These are phyloP conservation scores for Acer negundo DNA, from an alignment of 345 rosid species.

Conservation along the genomic window DNA sequence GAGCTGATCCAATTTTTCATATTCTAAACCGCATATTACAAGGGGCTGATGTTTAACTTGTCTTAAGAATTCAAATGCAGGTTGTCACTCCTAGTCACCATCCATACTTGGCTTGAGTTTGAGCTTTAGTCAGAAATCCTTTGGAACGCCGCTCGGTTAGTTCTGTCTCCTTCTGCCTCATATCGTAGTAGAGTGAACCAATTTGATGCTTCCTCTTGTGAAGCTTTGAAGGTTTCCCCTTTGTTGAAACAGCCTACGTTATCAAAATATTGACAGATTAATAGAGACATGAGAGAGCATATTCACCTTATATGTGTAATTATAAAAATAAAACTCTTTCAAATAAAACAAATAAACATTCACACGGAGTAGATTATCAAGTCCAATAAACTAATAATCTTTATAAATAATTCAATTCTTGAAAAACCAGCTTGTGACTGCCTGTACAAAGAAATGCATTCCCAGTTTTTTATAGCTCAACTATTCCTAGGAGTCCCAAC, in stretches of 20 bases:
- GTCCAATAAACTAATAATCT: not conserved
- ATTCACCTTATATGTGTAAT: not conserved
- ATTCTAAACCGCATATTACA: not conserved
- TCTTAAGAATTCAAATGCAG: not conserved
- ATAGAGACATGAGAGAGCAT: not conserved
- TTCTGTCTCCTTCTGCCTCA: slow-evolving; percentile 89
- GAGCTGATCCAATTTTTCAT: not conserved
- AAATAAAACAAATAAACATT: not conserved
- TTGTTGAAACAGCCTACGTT: slow-evolving; percentile 70
- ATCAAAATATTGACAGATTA: not conserved
- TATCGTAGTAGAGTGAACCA: slow-evolving; percentile 67
- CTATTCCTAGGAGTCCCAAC: not conserved
- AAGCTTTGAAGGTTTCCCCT: slow-evolving; percentile 87
- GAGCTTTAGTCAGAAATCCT: slow-evolving; percentile 84
- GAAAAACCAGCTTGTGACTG: not conserved
- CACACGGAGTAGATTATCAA: not conserved
- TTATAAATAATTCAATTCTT: not conserved
- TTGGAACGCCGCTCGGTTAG: slow-evolving; percentile 78
- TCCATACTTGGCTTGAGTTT: slow-evolving; percentile 92
- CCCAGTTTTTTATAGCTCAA: not conserved
- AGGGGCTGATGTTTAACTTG: not conserved
- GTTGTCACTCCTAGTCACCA: slow-evolving; percentile 59
- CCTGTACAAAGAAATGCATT: not conserved
- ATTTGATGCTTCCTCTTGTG: slow-evolving; percentile 99
- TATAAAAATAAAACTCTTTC: not conserved